Base-by-base conservation (phyloP, 2,329 filamentous ascomycete genomes). In the Diaporthe vexans region DNA sequence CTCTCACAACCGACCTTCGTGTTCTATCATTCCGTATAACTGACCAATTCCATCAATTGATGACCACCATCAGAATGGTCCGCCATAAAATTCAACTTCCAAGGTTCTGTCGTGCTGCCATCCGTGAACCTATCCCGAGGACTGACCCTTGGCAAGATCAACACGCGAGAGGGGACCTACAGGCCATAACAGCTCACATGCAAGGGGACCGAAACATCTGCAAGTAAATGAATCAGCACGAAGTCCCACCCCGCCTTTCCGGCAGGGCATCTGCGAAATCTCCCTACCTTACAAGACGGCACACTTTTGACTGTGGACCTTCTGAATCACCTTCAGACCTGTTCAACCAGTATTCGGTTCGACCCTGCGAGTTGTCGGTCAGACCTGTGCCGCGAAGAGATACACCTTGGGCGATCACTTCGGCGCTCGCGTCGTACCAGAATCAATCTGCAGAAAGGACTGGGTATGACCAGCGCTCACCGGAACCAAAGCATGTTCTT, bases 91-190 rank as follows among this genome's bases (percentile, higher is more conserved):
- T 3, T 3, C 37, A 33, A 15, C 8, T 33, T 33, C 5, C 29
- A 37, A 37, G 3, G 35, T 33, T n/a, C 43, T 35, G 43, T 35
- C 29, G 26, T 51, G 43, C 61, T 65, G 19, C 26, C 61, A 7
- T 51, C 46, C 46, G 43, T 52, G 1, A 26, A 54, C 33, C 10
- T 24, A 9, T 7, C 48, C n/a, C 48, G 48, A 51, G 21, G 21
- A 35, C 17, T 17, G 11, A 68, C 29, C 17, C 63, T 52, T 54
- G 46, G 46, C 63, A 43, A 67, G 46, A 67, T 52, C 46, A 37
- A 48, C 43, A 67, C 29, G 29, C 24, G 61, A 67, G 37, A 52
- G 26, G 24, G 33, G 63, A 26, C 46, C 61, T 35, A 15, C 24
- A 21, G 52, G 24, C 26, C 29, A 11, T 19, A 19, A 43, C 56